A percentile compares a stretch with the other conserved stretches of the same genome.
Conservation (phyloP, 495 filamentous ascomycete genomes). For the Penicillium nucicola region DNA sequence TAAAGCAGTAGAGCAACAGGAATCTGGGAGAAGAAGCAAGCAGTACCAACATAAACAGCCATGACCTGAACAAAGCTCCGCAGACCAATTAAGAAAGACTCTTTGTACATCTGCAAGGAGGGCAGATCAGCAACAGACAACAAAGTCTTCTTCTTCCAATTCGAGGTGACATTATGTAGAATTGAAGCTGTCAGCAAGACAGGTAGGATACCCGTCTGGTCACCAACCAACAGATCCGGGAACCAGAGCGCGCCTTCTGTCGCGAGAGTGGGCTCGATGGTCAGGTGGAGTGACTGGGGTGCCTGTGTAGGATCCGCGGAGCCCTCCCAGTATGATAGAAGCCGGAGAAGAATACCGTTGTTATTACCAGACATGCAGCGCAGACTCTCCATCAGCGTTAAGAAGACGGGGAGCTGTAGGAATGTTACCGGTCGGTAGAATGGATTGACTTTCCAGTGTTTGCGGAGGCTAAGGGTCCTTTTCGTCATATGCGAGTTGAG, state of each 20-base stretch:
- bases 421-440: constrained; percentile 44
- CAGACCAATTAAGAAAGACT: constrained; percentile 14
- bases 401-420: constrained; percentile 64
- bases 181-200: constrained; percentile 45
- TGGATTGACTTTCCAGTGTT: constrained; percentile 42
- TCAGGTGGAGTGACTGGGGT: constrained; percentile 14
- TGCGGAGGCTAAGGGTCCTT: too few relatives aligned
- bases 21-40: constrained; percentile 38
- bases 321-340: constrained; percentile 20
- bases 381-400: constrained; percentile 64
- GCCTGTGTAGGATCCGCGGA: neutral
- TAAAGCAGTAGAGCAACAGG: constrained; percentile 68
- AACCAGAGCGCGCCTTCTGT: constrained; percentile 81
- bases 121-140: constrained; percentile 26
- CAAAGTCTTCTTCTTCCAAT: constrained; percentile 25
- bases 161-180: constrained; percentile 31
- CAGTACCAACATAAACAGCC: constrained; percentile 29
- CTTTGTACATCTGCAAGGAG: constrained; percentile 19
- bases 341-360: constrained; percentile 49
- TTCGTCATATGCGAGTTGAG: too few relatives aligned
- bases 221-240: constrained; percentile 65
- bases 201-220: constrained; percentile 68
- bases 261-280: constrained; percentile 54
- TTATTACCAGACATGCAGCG: constrained; percentile 60
- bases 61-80: constrained; percentile 27